Base-by-base conservation (phyloP, 1,139 yeast species). In the Yamadazyma atmosphaerica region DNA sequence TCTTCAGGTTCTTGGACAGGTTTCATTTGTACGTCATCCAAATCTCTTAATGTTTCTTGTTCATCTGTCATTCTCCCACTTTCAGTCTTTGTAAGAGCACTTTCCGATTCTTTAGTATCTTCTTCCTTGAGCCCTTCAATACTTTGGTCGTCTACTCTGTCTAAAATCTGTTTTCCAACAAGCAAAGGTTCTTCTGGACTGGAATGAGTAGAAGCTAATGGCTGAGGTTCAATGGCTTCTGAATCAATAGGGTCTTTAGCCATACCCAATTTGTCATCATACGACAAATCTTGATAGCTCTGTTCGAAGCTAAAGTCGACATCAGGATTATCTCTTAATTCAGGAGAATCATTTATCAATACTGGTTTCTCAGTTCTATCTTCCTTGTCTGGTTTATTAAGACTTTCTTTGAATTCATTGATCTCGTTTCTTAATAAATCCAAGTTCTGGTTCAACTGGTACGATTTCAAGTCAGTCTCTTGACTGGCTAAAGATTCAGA, bases 351-450 rank as follows among this genome's bases (percentile, higher is more conserved):
- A 19, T 42, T 45, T n/a, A 44, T 34, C 10, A 35, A 27, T n/a
- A 45, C 41, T 2, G 53, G 51, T 28, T 42, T 43, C 23, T 33
- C 27, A n/a, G 30, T 37, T 13, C 33, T 34, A 3, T 17, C 30
- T 7, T 16, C 25, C 12, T 42, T 33, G 14, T 66, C 72, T 12
- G 50, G 47, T 35, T 55, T 60, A 33, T 60, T 60, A 46, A 71
- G 58, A 41, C 72, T 68, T 40, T 72, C 77, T 40, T 71, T 72
- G 44, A 72, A 72, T 40, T 72, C 76, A 45, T 71, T 71, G 41
- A 72, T 69, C 49, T 72, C 78, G 18, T 62, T 57, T 38, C 77
- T 52, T 39, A 72, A 60, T 39, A 70, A 49, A 43, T 71, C 73
- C 42, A 72, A 60, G 43, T 71, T 70, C 38, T 69, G 73, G 42